Conservation (phyloP, 768 basidiomycete genomes). For the Suillus decipiens region DNA sequence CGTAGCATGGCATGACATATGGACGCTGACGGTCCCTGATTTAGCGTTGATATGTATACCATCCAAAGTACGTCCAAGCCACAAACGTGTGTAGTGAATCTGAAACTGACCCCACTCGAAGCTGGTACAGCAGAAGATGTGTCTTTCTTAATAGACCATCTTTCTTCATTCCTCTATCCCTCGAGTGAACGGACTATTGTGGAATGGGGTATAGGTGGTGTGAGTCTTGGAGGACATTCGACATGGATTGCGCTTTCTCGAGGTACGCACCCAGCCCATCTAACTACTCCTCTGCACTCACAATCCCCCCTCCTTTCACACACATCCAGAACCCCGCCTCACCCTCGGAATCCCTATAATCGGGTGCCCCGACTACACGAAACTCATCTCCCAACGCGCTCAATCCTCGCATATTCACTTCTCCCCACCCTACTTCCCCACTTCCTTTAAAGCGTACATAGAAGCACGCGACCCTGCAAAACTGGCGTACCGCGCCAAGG, state of each 20-base stretch:
- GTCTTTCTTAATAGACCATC: slow-evolving; percentile 78
- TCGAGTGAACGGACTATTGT: slow-evolving; percentile 56
- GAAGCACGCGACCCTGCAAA: slow-evolving; percentile 45
- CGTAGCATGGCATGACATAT: too few relatives aligned
- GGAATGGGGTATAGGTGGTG: slow-evolving; percentile 73
- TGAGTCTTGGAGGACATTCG: slow-evolving; percentile 84
- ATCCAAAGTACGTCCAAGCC: slow-evolving; percentile 28
- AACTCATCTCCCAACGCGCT: slow-evolving; percentile 61
- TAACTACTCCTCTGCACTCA: background rate
- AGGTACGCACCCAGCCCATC: slow-evolving; percentile 30
- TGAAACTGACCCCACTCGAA: slow-evolving; percentile 13
- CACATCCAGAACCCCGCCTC: slow-evolving; percentile 44
- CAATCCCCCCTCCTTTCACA: background rate
- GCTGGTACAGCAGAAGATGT: slow-evolving; percentile 74
- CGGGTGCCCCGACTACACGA: slow-evolving; percentile 71
- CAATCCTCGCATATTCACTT: slow-evolving; percentile 41
- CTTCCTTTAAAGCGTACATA: slow-evolving; percentile 51
- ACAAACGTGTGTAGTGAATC: background rate
- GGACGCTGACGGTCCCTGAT: slow-evolving; percentile 8
- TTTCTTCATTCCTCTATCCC: slow-evolving; percentile 76
- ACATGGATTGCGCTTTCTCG: slow-evolving; percentile 69
- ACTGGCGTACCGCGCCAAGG: slow-evolving; percentile 41
- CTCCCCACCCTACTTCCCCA: slow-evolving; percentile 58
- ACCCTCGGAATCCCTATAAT: slow-evolving; percentile 53
- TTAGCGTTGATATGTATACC: slow-evolving; percentile 30